Evolutionary conservation across 352 stramenopile genomes (phyloP), one percentile per base, ranked within the genome.

Genomic region (Pythium monospermum): DNA sequence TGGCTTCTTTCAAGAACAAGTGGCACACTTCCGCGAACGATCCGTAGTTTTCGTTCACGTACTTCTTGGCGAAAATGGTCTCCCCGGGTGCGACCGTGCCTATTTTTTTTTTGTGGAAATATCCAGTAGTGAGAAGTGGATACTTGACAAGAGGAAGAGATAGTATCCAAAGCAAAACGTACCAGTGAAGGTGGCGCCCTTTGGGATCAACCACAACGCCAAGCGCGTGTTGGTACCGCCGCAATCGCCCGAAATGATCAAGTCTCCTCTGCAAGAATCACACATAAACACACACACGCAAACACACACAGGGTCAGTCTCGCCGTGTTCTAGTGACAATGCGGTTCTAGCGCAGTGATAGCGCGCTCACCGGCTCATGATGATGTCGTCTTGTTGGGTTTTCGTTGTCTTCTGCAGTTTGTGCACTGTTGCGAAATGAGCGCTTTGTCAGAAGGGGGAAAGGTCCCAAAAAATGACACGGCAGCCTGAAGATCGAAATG

Each of bases 181-280:
- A 82, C 71, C 74, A 25, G 64, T 82, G 55, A 87, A 89, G 7
- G 65, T 76, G 43, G 68, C 64, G 43, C 66, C 76, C 22, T 74
- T 65, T 23, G 79, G 83, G 49, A 95, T 83, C 27, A 80, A 68
- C 73, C 82, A 95, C 21, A 97, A 72, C 69, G 86, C 86, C 49
- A 99, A 82, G 16, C 96, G 87, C 54, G 89, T 97, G 73, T 98
- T 98, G 53, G 96, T 99, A 57, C 96, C 96, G 57, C 96, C 96
- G 55, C 97, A 97, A 74, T 99, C 96, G 45, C 91, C 96, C 11
- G 80, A 91, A 31, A 93, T 85, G 46, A 93, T 84, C 19, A 92
- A 62, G 59, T 92, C 79, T 46, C 76, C 53, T 19, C 53, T 68
- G 42, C 31, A n/a, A n/a, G n/a, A n/a, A n/a, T 21, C 4, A 56